phyloP scores from a whole-genome alignment of 2,329 filamentous ascomycete species.

The Aspergillus fumigatiaffinis region DNA sequence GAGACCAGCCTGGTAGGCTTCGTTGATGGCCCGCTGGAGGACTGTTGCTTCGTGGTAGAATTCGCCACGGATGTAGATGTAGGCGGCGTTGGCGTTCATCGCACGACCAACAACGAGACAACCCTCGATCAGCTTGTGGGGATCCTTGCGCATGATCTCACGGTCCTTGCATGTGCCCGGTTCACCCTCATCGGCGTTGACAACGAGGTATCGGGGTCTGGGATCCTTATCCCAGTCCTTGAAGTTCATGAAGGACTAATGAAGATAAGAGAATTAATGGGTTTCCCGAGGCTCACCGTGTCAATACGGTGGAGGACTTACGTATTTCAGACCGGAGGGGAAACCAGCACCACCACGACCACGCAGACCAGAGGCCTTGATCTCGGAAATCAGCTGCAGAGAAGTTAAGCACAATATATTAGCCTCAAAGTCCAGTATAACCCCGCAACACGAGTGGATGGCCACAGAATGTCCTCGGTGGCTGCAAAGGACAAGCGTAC shows the following conservation, averaged over 20 bases:
- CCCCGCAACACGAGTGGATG: neutral
- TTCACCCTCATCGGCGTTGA: conserved; percentile 98
- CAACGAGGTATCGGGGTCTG: conserved; percentile 92
- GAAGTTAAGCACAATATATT: conserved; percentile 10
- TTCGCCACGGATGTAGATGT: conserved; percentile 99
- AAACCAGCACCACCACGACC: conserved; percentile 97
- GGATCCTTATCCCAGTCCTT: conserved; percentile 98
- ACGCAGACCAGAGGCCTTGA: conserved; percentile 93
- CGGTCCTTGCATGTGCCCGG: conserved; percentile 99
- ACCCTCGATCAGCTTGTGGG: conserved; percentile 97
- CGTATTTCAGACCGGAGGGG: conserved; percentile 98
- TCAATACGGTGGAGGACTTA: conserved; percentile 45
- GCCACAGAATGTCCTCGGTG: neutral
- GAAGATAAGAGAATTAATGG: neutral
- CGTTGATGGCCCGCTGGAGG: conserved; percentile 91
- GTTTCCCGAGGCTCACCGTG: neutral
- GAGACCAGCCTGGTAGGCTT: conserved; percentile 89
- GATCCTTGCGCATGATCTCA: conserved; percentile 99
- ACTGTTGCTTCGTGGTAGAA: conserved; percentile 95
- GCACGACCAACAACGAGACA: conserved; percentile 92
- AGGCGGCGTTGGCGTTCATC: conserved; percentile 98
- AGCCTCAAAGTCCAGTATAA: conserved; percentile 15
- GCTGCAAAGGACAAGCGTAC: conserved; percentile 38
- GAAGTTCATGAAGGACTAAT: conserved; percentile 99
- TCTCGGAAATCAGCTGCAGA: conserved; percentile 80